Base-by-base conservation (phyloP, 768 basidiomycete species). In the Panaeolus cyanescens region DNA sequence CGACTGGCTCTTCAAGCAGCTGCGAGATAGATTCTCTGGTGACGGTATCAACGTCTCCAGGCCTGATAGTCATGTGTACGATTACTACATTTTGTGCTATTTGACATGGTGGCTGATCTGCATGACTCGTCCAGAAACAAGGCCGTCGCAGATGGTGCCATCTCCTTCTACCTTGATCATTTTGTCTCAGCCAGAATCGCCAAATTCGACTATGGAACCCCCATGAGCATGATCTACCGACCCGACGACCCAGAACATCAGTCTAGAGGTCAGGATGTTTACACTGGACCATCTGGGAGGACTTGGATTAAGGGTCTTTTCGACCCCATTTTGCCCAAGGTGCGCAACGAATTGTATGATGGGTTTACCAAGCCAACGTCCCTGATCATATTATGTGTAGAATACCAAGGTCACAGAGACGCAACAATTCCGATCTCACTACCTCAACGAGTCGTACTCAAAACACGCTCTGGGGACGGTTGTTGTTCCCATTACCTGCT, bases 21-120 rank as follows among this genome's bases (percentile, higher is more conserved):
- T 85, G 1, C 77, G 74, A 58, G 70, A 66, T 56, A 60, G 69
- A 8, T 68, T 85, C 12, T 70, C 68, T 2, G 61, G 70, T 3
- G 65, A 72, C 0, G 75, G 77, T 31, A 63, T 82, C 39, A 70
- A 65, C 34, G 64, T 85, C 8, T 76, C 73, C 59, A 72, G 80
- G 12, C 84, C 83, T 0, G 82, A 84, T 63, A 77, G 74, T n/a
- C 78, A 80, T 42, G 71, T 82, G 84, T 84, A 65, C 32, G 83
- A 45, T 5, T 15, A 53, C 31, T 31, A 17, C 17, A 9, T 32
- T 8, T 30, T n/a, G 4, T 30, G 2, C 2, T 34, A 40, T 25
- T 5, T 17, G 56, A 36, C 10, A 32, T 60, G 12, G n/a, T 28
- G 9, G 9, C 28, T 34, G 9, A 32, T 3, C 32, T 9, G 15